Percentiles rank a stretch among this genome's conserved stretches.
These are phyloP conservation scores for Cladosporium sp. DNA, from an alignment of 2,329 filamentous ascomycete species.

Conservation along the genomic window DNA sequence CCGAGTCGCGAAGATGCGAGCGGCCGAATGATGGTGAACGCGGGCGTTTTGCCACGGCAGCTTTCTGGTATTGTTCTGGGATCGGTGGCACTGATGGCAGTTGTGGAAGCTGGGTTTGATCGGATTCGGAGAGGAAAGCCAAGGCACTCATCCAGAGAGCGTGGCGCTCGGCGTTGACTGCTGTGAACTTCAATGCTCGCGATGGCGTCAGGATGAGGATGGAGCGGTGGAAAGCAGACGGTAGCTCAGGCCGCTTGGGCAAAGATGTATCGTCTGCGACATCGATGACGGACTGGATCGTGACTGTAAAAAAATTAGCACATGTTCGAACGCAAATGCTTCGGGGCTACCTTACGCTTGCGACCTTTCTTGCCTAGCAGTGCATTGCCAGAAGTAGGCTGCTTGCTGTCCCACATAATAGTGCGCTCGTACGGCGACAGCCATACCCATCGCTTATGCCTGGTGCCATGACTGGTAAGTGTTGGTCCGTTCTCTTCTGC, in stretches of 20 bases:
- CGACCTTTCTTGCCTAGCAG: slow-evolving; percentile 91
- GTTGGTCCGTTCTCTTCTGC: slow-evolving; percentile 56
- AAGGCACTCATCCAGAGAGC: slow-evolving; percentile 93
- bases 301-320: slow-evolving; percentile 56
- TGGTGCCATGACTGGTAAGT: slow-evolving; percentile 59
- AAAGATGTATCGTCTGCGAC: slow-evolving; percentile 89
- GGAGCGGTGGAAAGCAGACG: slow-evolving; percentile 72
- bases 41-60: slow-evolving; percentile 23
- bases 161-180: slow-evolving; percentile 75
- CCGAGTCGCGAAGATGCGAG: slow-evolving; percentile 76
- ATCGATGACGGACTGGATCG: slow-evolving; percentile 92
- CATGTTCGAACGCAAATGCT: neutral
- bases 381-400: slow-evolving; percentile 81
- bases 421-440: slow-evolving; percentile 92
- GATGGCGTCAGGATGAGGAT: slow-evolving; percentile 93
- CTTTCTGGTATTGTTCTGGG: slow-evolving; percentile 27
- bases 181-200: slow-evolving; percentile 91
- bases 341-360: slow-evolving; percentile 66
- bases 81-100: slow-evolving; percentile 30
- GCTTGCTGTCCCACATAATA: slow-evolving; percentile 98
- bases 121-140: slow-evolving; percentile 89
- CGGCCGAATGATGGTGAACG: slow-evolving; percentile 34
- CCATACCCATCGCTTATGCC: slow-evolving; percentile 98
- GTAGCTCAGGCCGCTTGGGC: slow-evolving; percentile 56
- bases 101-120: slow-evolving; percentile 44